Conservation (phyloP, 2,329 filamentous ascomycete genomes). For the Cladophialophora bantiana region DNA sequence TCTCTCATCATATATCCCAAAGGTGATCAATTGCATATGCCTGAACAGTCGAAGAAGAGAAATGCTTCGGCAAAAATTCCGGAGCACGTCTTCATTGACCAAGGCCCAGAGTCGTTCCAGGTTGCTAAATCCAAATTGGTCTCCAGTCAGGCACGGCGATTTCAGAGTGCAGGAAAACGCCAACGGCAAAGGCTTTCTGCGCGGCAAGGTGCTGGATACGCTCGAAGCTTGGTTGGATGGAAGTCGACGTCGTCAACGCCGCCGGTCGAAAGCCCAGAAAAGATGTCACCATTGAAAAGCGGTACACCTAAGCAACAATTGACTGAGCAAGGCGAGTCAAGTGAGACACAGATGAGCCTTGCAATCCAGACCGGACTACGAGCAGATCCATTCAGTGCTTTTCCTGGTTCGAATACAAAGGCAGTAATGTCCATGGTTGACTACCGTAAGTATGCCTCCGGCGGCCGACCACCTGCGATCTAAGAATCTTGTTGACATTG, state of each 20-base stretch:
- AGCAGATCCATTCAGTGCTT: conserved; percentile 23
- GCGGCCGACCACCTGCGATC: not conserved
- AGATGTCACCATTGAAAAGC: not conserved
- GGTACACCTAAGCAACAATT: not conserved
- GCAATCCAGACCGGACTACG: conserved; percentile 19
- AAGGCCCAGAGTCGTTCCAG: conserved; percentile 11
- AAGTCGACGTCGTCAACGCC: conserved; percentile 19
- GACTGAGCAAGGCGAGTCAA: not conserved
- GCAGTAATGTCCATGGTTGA: conserved; percentile 28
- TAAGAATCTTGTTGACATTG: conserved; percentile 2
- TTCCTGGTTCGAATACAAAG: conserved; percentile 24
- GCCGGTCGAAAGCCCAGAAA: conserved; percentile 1
- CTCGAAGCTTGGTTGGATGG: conserved; percentile 32
- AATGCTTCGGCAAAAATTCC: conserved; percentile 20
- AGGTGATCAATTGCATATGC: conserved; percentile 9
- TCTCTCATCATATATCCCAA: not conserved
- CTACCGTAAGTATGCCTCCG: conserved; percentile 19
- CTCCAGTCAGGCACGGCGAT: conserved; percentile 29
- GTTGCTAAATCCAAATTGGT: conserved; percentile 22
- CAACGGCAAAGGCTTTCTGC: conserved; percentile 23
- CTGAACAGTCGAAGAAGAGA: conserved; percentile 16
- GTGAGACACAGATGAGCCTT: conserved; percentile 6
- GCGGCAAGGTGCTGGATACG: conserved; percentile 24
- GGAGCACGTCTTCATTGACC: conserved; percentile 28
- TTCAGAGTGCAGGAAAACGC: conserved; percentile 27